phyloP scores from a whole-genome alignment of 78 protist species.

The Blattamonas nauphoetae region DNA sequence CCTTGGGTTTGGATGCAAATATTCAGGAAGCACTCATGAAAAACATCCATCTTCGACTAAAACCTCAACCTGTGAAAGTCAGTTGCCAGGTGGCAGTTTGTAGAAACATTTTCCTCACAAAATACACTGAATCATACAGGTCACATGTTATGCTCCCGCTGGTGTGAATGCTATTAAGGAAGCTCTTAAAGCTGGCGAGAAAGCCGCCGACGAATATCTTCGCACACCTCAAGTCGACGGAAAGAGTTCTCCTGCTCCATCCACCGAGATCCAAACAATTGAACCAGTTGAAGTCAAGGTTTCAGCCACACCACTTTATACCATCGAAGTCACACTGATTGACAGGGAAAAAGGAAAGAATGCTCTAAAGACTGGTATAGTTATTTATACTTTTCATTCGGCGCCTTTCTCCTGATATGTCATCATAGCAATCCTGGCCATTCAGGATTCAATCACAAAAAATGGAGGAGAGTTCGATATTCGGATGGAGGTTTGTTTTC shows the following conservation, averaged over 20 bases:
- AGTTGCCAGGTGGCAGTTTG: constrained; percentile 58
- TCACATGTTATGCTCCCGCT: constrained; percentile 77
- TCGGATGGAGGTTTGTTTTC: neutral
- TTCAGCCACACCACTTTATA: constrained; percentile 83
- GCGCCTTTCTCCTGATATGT: neutral
- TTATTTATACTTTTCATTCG: neutral
- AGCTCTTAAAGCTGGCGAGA: constrained; percentile 68
- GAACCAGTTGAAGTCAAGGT: constrained; percentile 45
- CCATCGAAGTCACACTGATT: constrained; percentile 57
- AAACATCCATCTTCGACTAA: constrained; percentile 58
- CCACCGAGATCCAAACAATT: too few relatives aligned
- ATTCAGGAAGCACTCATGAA: constrained; percentile 34
- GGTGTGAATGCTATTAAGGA: constrained; percentile 87
- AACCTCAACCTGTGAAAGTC: constrained; percentile 66
- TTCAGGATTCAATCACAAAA: constrained; percentile 12
- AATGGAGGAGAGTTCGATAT: neutral
- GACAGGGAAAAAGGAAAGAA: constrained; percentile 25
- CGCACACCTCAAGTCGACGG: neutral
- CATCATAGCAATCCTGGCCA: constrained; percentile 38
- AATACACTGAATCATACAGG: neutral
- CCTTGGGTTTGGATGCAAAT: constrained; percentile 21
- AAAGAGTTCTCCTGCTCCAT: neutral
- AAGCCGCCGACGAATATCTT: constrained; percentile 23
- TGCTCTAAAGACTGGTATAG: neutral
- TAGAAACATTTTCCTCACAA: neutral